phyloP scores from a whole-genome alignment of 2,329 filamentous ascomycete genomes.

The Ophiostoma tasmaniense region DNA sequence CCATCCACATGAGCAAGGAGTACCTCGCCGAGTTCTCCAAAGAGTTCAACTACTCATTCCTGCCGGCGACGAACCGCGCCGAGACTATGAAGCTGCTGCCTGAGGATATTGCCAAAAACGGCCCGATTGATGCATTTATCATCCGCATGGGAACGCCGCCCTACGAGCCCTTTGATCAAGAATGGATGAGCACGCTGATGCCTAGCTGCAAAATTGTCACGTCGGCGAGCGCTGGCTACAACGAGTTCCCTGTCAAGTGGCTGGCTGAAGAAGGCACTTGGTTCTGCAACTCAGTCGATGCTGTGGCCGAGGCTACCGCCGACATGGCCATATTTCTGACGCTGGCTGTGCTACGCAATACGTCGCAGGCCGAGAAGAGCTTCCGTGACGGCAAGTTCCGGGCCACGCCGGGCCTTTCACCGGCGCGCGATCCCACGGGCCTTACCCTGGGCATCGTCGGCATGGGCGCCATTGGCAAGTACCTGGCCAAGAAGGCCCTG shows the following conservation, averaged over 20 bases:
- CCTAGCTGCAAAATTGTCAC: constrained; percentile 31
- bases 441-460: constrained; percentile 51
- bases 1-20: constrained; percentile 31
- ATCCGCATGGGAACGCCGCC: constrained; percentile 41
- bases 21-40: constrained; percentile 33
- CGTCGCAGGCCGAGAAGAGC: constrained; percentile 32
- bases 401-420: constrained; percentile 30
- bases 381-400: constrained; percentile 36
- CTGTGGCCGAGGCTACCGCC: constrained; percentile 62
- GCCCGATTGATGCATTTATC: constrained; percentile 40
- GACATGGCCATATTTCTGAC: constrained; percentile 64
- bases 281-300: constrained; percentile 60
- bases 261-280: constrained; percentile 50
- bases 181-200: constrained; percentile 32
- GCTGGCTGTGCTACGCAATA: constrained; percentile 56
- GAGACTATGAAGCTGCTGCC: constrained; percentile 32
- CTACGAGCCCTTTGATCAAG: constrained; percentile 42
- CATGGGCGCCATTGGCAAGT: constrained; percentile 49
- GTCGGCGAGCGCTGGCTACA: constrained; percentile 46
- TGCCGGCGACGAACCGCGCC: constrained; percentile 31
- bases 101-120: constrained; percentile 28
- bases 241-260: constrained; percentile 57
- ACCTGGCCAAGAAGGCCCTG: constrained; percentile 28
- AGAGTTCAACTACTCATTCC: constrained; percentile 33
- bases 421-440: constrained; percentile 53